A percentile compares a stretch with the other conserved stretches of the same genome.
phyloP scores from a whole-genome alignment of 768 basidiomycete species.

The Boletellus sp. region DNA sequence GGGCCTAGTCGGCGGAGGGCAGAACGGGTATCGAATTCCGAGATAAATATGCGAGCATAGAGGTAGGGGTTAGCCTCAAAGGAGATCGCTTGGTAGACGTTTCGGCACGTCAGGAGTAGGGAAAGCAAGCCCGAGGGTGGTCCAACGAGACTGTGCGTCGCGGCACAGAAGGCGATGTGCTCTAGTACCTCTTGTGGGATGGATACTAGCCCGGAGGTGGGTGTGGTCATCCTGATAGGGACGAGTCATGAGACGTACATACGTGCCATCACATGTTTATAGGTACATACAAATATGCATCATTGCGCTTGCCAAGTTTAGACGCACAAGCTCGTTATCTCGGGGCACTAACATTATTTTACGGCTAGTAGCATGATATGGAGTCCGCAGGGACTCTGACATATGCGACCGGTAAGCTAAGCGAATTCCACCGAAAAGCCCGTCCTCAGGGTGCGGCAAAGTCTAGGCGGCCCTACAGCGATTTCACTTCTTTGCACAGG shows the following conservation, averaged over 20 bases:
- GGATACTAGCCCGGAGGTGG: slow-evolving; percentile 35
- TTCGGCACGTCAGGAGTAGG: slow-evolving; percentile 50
- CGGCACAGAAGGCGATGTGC: slow-evolving; percentile 67
- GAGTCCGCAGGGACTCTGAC: background rate
- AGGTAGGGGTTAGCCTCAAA: slow-evolving; percentile 57
- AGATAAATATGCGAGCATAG: slow-evolving; percentile 65
- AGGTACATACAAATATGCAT: background rate
- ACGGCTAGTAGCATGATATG: background rate
- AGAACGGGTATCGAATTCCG: slow-evolving; percentile 62
- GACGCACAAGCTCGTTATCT: background rate
- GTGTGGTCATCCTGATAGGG: slow-evolving; percentile 10
- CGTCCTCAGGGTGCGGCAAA: background rate
- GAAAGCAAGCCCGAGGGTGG: slow-evolving; percentile 59
- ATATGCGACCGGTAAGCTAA: background rate
- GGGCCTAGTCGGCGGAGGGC: slow-evolving; percentile 48
- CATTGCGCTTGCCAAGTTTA: slow-evolving; percentile 4
- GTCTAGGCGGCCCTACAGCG: slow-evolving; percentile 2
- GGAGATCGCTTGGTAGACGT: slow-evolving; percentile 48
- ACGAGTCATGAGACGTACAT: background rate
- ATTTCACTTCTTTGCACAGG: slow-evolving; percentile 39
- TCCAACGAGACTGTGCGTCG: slow-evolving; percentile 49
- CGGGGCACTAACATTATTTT: background rate
- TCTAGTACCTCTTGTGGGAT: slow-evolving; percentile 79
- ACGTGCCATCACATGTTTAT: background rate
- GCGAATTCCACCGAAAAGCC: background rate